Conservation (phyloP, 495 filamentous ascomycete genomes). For the Tetracladium setigerum region DNA sequence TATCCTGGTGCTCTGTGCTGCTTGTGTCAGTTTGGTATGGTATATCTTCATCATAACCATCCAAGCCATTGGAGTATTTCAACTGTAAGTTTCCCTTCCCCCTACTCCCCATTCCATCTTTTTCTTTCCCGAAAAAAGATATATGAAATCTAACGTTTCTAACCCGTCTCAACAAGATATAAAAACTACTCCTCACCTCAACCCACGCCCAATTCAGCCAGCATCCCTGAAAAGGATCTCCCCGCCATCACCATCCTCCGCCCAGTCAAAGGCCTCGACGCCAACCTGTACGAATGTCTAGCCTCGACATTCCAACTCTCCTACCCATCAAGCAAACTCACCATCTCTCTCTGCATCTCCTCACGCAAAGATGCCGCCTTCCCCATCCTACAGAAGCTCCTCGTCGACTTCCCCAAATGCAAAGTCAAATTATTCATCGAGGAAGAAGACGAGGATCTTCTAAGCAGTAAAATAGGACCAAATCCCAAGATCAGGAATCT, state of each 20-base stretch:
- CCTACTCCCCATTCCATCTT: neutral
- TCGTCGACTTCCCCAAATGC: constrained; percentile 47
- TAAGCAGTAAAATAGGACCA: constrained; percentile 45
- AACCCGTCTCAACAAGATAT: constrained; percentile 24
- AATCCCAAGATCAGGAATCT: constrained; percentile 78
- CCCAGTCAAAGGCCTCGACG: constrained; percentile 65
- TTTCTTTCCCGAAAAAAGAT: neutral
- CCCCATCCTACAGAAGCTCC: constrained; percentile 47
- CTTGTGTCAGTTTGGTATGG: neutral
- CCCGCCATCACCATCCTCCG: constrained; percentile 66
- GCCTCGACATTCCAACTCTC: constrained; percentile 58
- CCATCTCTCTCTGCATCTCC: constrained; percentile 57
- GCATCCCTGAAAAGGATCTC: constrained; percentile 4
- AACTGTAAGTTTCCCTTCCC: neutral
- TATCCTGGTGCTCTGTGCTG: neutral
- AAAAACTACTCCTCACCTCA: constrained; percentile 34
- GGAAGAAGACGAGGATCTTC: constrained; percentile 54
- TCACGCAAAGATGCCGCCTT: constrained; percentile 55
- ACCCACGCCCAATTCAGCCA: constrained; percentile 3
- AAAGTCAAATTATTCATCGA: constrained; percentile 54
- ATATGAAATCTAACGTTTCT: too few relatives aligned
- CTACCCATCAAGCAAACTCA: constrained; percentile 54
- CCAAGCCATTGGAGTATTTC: neutral
- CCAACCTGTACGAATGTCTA: constrained; percentile 63
- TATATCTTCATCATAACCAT: neutral